Base-by-base conservation (phyloP, 2,329 filamentous ascomycete species). In the Fusarium sp. region DNA sequence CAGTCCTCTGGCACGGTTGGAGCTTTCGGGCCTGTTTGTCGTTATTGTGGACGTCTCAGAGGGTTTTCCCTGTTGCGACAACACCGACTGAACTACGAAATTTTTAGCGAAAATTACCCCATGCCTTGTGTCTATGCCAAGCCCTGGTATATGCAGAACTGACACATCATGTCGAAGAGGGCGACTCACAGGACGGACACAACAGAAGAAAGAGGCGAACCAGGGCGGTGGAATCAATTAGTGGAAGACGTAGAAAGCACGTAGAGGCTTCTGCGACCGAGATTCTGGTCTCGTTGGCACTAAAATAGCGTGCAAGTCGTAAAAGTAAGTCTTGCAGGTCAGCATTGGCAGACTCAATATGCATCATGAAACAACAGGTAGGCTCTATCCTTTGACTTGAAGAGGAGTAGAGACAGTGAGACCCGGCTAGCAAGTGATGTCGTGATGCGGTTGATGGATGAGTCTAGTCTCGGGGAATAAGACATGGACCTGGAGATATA, bases 261-360 rank as follows among this genome's bases (percentile, higher is more conserved):
- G n/a, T 43, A 5, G 49, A 52, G 7, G 49, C 43, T 41, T 58
- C 40, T 20, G 56, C 17, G 28, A 48, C 48, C 2, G 56, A 58
- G 22, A 58, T 41, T 40, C 19, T 47, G 15, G 6, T 33, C 43
- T 58, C 56, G 24, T 58, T 58, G 10, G 56, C 48, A 33, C 48
- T 58, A 24, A 46, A 58, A 41, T 52, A 52, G 48, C 28, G 48
- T 14, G 24, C 56, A 53, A 58, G 56, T 24, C 48, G 56, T 41
- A 14, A 22, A 41, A 58, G 43, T 33, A 58, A 30, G 33, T 41
- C 24, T 53, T 35, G 56, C 9, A 58, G 56, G 41, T 58, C 33
- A 20, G 48, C 24, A 53, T 53, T 22, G 24, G 41, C 32, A 22
- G 26, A 33, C 37, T 52, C 37, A 19, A 28, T 13, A 15, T 26